Conservation (phyloP, 1,139 yeast genomes). For the Casaregolazyma lundiana region DNA sequence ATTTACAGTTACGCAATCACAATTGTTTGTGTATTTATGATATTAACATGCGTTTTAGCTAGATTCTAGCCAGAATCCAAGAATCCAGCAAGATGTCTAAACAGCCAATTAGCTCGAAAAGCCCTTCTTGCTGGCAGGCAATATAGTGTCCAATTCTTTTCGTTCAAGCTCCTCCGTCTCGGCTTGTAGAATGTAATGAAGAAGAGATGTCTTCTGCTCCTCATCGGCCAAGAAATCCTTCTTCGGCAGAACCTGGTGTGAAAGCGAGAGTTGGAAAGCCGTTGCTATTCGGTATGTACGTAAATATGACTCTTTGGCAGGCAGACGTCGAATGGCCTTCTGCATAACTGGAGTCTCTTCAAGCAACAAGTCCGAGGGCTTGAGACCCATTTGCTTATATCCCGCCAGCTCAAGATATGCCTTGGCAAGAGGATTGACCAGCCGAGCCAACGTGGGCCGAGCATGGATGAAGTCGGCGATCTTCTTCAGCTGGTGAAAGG, state of each 20-base stretch:
- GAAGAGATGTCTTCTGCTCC: slow-evolving; percentile 75
- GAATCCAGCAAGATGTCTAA: too few species aligned
- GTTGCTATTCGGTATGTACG: slow-evolving; percentile 89
- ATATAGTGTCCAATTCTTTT: slow-evolving; percentile 80
- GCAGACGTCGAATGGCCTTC: slow-evolving; percentile 84
- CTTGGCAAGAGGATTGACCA: slow-evolving; percentile 76
- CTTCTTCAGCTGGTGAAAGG: slow-evolving; percentile 79
- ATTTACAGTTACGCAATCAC: too few species aligned
- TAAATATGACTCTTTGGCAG: slow-evolving; percentile 76
- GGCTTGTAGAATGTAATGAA: slow-evolving; percentile 88
- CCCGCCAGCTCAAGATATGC: slow-evolving; percentile 72
- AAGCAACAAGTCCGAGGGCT: slow-evolving; percentile 74
- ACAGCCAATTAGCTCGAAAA: background rate
- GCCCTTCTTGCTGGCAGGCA: slow-evolving; percentile 10
- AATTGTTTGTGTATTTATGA: background rate
- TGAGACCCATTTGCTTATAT: slow-evolving; percentile 85
- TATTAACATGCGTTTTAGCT: background rate
- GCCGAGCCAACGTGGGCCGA: slow-evolving; percentile 70
- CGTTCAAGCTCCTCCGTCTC: slow-evolving; percentile 74
- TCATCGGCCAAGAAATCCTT: slow-evolving; percentile 73
- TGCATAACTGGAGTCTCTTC: slow-evolving; percentile 88
- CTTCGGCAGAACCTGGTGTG: slow-evolving; percentile 81
- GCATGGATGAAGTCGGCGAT: slow-evolving; percentile 75
- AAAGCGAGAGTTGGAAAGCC: slow-evolving; percentile 82
- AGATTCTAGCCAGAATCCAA: too few species aligned